phyloP scores from a whole-genome alignment of 495 filamentous ascomycete species.

The Aspergillus sclerotioniger region DNA sequence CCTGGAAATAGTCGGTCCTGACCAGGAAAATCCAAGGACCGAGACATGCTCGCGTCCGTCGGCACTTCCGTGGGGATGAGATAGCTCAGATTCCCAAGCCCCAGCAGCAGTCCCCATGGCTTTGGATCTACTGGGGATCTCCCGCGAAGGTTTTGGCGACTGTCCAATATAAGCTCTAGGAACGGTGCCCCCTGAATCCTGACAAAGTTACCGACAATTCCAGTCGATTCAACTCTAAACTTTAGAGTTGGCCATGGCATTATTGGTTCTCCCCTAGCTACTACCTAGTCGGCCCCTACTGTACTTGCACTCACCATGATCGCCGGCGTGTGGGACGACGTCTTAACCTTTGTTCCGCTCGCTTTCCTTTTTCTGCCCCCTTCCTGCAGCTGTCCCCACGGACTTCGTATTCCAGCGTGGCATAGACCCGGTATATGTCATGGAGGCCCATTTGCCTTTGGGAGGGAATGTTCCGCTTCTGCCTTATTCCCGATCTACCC shows the following conservation, averaged over 20 bases:
- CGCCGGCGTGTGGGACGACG: constrained; percentile 6
- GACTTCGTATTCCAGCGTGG: constrained; percentile 4
- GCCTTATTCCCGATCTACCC: neutral
- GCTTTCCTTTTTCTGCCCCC: constrained; percentile 1
- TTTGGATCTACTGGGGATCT: constrained; percentile 46
- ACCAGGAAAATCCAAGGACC: too few species aligned
- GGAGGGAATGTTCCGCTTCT: neutral
- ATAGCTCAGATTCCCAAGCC: neutral
- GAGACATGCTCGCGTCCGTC: too few species aligned
- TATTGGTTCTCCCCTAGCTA: constrained; percentile 5
- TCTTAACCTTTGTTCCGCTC: constrained; percentile 2
- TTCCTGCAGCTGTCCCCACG: neutral
- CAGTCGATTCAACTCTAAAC: constrained; percentile 19
- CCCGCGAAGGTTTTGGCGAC: constrained; percentile 39
- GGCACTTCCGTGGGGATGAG: too few species aligned
- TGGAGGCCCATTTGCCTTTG: neutral
- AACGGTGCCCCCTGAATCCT: constrained; percentile 21
- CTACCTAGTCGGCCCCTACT: neutral
- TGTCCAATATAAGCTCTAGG: constrained; percentile 29
- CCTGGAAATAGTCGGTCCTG: too few species aligned
- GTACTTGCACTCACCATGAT: neutral
- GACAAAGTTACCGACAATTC: constrained; percentile 27
- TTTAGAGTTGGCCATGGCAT: constrained; percentile 6
- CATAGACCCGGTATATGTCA: neutral
- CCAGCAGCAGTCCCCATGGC: constrained; percentile 1